A percentile compares a stretch with the other conserved stretches of the same genome.
phyloP scores from a whole-genome alignment of 768 basidiomycete species.

The Boletus tomentosulus region DNA sequence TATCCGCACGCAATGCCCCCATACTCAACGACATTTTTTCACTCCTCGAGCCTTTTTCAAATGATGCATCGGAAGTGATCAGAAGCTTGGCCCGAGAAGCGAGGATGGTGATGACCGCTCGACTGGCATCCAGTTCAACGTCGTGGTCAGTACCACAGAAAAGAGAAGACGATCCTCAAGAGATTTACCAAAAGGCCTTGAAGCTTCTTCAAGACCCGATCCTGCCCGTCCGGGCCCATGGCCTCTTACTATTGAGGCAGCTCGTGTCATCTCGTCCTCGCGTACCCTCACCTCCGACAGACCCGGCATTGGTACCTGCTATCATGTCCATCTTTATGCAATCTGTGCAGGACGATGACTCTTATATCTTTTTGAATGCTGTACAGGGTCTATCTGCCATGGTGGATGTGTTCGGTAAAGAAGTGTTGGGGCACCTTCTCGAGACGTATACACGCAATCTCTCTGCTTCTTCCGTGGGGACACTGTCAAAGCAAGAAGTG shows the following conservation, averaged over 20 bases:
- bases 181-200: slow-evolving; percentile 81
- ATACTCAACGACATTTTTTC: slow-evolving; percentile 68
- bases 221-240: slow-evolving; percentile 91
- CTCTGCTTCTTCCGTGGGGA: slow-evolving; percentile 32
- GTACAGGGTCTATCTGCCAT: slow-evolving; percentile 87
- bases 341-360: slow-evolving; percentile 85
- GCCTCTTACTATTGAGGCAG: slow-evolving; percentile 75
- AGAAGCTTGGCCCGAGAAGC: slow-evolving; percentile 71
- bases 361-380: slow-evolving; percentile 91
- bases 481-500: slow-evolving; percentile 56
- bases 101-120: slow-evolving; percentile 77
- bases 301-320: slow-evolving; percentile 69
- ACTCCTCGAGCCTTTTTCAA: slow-evolving; percentile 55
- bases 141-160: slow-evolving; percentile 16
- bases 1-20: slow-evolving; percentile 58
- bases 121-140: slow-evolving; percentile 59
- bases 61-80: slow-evolving; percentile 44
- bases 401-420: slow-evolving; percentile 64
- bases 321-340: slow-evolving; percentile 86
- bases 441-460: slow-evolving; percentile 60
- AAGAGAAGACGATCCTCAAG: slow-evolving; percentile 40
- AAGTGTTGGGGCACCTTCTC: slow-evolving; percentile 66
- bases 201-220: slow-evolving; percentile 88
- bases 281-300: slow-evolving; percentile 26
- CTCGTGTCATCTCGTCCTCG: slow-evolving; percentile 48